Evolutionary conservation across 345 rosid species (phyloP), one percentile per base, ranked within the genome.

Genomic region (Gossypium sturtianum): DNA sequence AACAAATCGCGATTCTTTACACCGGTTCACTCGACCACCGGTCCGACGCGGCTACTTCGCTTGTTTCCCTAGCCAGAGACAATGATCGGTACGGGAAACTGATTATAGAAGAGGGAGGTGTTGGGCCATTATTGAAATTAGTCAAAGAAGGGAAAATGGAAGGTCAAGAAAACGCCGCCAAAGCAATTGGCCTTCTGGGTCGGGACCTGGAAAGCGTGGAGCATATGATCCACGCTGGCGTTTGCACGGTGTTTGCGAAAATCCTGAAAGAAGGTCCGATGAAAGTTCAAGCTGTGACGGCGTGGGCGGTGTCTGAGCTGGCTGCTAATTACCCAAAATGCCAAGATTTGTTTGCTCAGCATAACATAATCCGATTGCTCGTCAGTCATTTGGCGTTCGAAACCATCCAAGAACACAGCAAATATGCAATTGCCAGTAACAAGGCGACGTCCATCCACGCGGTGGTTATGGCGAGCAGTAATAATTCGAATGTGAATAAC

Each of bases 341-440:
- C 71, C 97, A 92, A 70, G 98, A 94, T 80, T 84, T 89, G 17
- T 92, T 94, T 47, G 85, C 88, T 1, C 95, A 89, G 78, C 83
- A 94, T 61, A 91, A 92, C 57, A 84, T 88, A 25, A 89, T 92
- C 25, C 82, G 97, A 2, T 80, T 89, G 53, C 87, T 94, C 12
- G 98, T 94, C 11, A 78, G 95, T 47, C 98, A 94, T 81, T 84
- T 94, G 22, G 98, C 98, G 4, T 94, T 94, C 66, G 98, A 91
- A 82, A 94, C 98, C 10, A 88, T 94, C 62, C 93, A 87, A 68
- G 98, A 94, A 75, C 98, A 94, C 58, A 92, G 93, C 82, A 94
- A 92, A 85, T 94, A 92, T 72, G 79, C 97, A 8, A 88, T 94
- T 75, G 74, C 84, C 29, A 87, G 86, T 61, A 80, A 85, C 59